Conservation (phyloP, 1,284 basidiomycete species). For the Cryptococcus neoformans region DNA sequence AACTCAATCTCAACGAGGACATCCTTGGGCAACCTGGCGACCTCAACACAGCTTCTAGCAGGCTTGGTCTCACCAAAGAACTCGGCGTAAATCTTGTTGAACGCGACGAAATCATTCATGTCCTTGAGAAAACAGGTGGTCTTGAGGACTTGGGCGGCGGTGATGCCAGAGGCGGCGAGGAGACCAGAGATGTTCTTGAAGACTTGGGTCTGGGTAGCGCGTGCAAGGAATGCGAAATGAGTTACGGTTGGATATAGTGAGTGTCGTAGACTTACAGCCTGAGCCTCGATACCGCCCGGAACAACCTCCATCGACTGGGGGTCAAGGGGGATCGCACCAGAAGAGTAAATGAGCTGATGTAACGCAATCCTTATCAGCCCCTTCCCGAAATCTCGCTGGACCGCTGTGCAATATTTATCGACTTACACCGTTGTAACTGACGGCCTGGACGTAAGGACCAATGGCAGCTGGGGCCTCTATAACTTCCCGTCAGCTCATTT, state of each 20-base stretch:
- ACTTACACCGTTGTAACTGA: slow-evolving; percentile 69
- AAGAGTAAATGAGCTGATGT: slow-evolving; percentile 67
- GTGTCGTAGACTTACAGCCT: slow-evolving; percentile 56
- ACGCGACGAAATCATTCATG: slow-evolving; percentile 83
- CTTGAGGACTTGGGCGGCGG: slow-evolving; percentile 75
- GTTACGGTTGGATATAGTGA: background rate
- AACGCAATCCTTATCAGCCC: background rate
- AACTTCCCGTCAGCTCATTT: background rate
- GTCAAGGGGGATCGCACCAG: slow-evolving; percentile 84
- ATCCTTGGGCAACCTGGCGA: slow-evolving; percentile 69
- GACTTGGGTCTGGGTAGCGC: slow-evolving; percentile 60
- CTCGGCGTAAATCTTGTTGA: slow-evolving; percentile 69
- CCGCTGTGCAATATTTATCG: background rate
- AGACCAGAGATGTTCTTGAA: slow-evolving; percentile 82
- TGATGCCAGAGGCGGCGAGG: slow-evolving; percentile 75
- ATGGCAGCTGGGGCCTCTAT: slow-evolving; percentile 79
- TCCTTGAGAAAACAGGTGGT: slow-evolving; percentile 87
- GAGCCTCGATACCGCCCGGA: slow-evolving; percentile 72
- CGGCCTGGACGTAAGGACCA: slow-evolving; percentile 83
- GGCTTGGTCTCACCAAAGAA: slow-evolving; percentile 91
- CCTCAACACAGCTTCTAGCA: slow-evolving; percentile 85
- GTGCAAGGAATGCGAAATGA: background rate
- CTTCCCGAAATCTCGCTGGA: no score
- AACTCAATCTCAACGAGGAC: slow-evolving; percentile 86
- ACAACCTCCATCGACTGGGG: slow-evolving; percentile 72